A percentile compares a stretch with the other conserved stretches of the same genome.
Evolutionary conservation across 371 early-diverging fungal species (phyloP).

Genomic region (Mucor circinelloides): DNA sequence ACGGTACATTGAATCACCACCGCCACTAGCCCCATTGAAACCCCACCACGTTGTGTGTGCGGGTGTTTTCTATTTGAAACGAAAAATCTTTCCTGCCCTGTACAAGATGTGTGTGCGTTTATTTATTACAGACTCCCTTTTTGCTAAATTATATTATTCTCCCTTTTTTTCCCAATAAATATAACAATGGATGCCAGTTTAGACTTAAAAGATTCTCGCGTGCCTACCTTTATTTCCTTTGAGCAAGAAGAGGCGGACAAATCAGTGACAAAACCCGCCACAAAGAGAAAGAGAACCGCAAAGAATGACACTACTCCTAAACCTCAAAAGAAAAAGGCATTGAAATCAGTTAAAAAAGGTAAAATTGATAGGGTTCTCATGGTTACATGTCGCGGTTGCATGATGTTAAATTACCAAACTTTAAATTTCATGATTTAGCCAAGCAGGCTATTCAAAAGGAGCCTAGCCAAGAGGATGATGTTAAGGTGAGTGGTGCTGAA

Average conservation of each 20-base stretch:
- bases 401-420: neutral
- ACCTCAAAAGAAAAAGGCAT: neutral
- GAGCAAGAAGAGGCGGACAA: neutral
- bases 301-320: neutral
- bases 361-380: neutral
- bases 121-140: neutral
- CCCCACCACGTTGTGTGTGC: neutral
- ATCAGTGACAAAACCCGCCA: neutral
- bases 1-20: too few species aligned
- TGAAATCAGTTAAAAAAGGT: conserved; percentile 7
- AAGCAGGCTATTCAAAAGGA: neutral
- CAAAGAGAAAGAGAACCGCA: conserved; percentile 11
- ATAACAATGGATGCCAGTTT: neutral
- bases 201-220: conserved; percentile 7
- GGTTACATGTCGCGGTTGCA: neutral
- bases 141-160: neutral
- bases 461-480: too few species aligned
- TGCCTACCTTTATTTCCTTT: conserved; percentile 19
- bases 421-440: neutral
- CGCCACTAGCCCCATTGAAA: neutral
- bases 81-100: neutral
- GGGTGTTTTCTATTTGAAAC: neutral
- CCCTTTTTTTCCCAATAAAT: neutral
- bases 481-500: neutral
- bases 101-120: neutral